Evolutionary conservation across 2,329 filamentous ascomycete species (phyloP), one percentile per base, ranked within the genome.

Genomic region (Didymella glomerata): DNA sequence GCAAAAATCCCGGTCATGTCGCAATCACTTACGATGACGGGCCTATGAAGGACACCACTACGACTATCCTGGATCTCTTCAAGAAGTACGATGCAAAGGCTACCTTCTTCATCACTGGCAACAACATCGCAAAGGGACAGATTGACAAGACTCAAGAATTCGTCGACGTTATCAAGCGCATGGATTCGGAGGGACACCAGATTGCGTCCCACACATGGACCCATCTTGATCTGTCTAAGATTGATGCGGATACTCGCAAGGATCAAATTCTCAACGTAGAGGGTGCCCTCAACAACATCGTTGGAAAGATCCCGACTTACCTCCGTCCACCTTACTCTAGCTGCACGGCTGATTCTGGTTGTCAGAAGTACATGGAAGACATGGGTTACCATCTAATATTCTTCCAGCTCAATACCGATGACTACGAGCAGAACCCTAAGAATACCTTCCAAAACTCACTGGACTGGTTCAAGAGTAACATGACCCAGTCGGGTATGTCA

Each of bases 1-100:
- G 84, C 63, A 75, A 73, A n/a, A 56, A 48, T 1, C 77, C 81
- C 2, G 85, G 86, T 48, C 84, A 84, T 8, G 81, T 90, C 64
- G 87, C 87, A 16, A 72, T 90, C 52, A 89, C 86, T 0, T 89
- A 84, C 62, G 87, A 89, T 64, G 87, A 89, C 69, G 87, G 87
- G 0, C 87, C 87, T 9, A 48, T 61, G 8, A 84, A 84, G 59
- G 73, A 81, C 16, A 88, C 86, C 71, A 90, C 87, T 0, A 75
- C 76, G 25, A 81, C 86, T 57, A 80, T 90, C 13, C 80, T 89
- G 6, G 83, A 89, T 66, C 79, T 86, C 48, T 79, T 90, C 22
- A 80, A 82, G 56, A 78, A 76, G 22, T 86, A 88, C 67, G 77
- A 82, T 20, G 86, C 85, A 11, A 87, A 84, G 61, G 87, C 86